phyloP scores from a whole-genome alignment of 1,284 basidiomycete genomes.

The Heterobasidion occidentale region DNA sequence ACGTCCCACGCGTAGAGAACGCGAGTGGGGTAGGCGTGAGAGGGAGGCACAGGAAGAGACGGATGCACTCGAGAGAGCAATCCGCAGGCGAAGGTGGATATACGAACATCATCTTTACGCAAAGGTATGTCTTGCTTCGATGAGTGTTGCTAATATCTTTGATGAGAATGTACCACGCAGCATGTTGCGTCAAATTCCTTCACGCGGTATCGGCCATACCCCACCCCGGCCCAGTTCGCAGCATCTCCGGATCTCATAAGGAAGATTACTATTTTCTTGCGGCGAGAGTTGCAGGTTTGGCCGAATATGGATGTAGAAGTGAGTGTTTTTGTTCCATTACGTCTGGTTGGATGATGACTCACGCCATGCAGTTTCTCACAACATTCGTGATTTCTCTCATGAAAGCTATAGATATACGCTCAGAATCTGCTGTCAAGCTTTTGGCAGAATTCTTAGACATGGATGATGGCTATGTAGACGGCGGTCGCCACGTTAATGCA shows the following conservation, averaged over 20 bases:
- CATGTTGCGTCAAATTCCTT: conserved; percentile 81
- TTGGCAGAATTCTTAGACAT: conserved; percentile 81
- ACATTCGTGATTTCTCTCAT: conserved; percentile 79
- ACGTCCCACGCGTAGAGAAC: conserved; percentile 31
- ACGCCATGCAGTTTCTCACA: conserved; percentile 49
- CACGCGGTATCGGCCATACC: conserved; percentile 77
- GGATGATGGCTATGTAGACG: conserved; percentile 46
- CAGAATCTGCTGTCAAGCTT: conserved; percentile 75
- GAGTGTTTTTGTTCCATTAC: conserved; percentile 12
- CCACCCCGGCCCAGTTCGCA: conserved; percentile 72
- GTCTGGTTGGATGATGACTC: neutral
- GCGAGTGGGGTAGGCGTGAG: conserved; percentile 41
- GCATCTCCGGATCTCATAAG: conserved; percentile 65
- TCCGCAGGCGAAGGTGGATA: conserved; percentile 51
- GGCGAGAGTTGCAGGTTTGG: conserved; percentile 82
- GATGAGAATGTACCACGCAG: conserved; percentile 26
- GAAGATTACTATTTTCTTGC: conserved; percentile 71
- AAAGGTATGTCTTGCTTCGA: conserved; percentile 44
- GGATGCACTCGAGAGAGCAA: conserved; percentile 58
- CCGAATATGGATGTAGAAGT: conserved; percentile 77
- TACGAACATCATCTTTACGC: conserved; percentile 74
- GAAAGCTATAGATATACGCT: conserved; percentile 83
- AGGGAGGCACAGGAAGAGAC: conserved; percentile 36
- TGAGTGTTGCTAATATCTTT: neutral
- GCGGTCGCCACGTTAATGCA: conserved; percentile 55